Conservation (phyloP, 441 rosid species). For the Pelargonium australe region DNA sequence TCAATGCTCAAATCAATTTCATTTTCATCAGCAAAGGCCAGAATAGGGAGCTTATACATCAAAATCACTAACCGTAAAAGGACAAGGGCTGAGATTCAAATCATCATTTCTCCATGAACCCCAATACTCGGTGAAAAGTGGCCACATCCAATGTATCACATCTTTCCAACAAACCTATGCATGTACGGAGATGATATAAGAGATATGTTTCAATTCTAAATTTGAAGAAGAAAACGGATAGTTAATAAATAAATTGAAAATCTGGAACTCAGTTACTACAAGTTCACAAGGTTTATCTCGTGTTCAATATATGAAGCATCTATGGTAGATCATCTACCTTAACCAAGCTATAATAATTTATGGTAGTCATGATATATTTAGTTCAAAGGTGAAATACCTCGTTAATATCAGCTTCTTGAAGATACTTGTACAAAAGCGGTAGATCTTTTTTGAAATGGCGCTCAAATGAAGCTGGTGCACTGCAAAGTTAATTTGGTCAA, state of each 20-base stretch:
- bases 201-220: background rate
- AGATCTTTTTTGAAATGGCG: constrained; percentile 47
- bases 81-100: constrained; percentile 68
- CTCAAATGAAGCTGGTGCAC: constrained; percentile 82
- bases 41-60: constrained; percentile 15
- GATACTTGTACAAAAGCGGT: constrained; percentile 56
- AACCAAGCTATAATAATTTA: background rate
- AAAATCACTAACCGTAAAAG: constrained; percentile 61
- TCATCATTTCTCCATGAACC: constrained; percentile 78
- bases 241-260: background rate
- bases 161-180: constrained; percentile 80
- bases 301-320: background rate
- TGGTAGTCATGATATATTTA: background rate
- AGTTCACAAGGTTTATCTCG: background rate
- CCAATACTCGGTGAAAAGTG: constrained; percentile 75
- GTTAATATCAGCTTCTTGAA: constrained; percentile 57
- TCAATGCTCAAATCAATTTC: constrained; percentile 8
- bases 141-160: constrained; percentile 97
- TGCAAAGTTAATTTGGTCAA: constrained; percentile 18
- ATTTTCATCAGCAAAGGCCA: constrained; percentile 8
- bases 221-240: background rate
- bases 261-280: background rate
- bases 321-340: background rate
- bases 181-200: background rate
- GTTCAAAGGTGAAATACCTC: constrained; percentile 37